A percentile compares a stretch with the other conserved stretches of the same genome.
These are phyloP conservation scores for Cryphonectria radicalis DNA, from an alignment of 2,329 filamentous ascomycete genomes.

Conservation along the genomic window DNA sequence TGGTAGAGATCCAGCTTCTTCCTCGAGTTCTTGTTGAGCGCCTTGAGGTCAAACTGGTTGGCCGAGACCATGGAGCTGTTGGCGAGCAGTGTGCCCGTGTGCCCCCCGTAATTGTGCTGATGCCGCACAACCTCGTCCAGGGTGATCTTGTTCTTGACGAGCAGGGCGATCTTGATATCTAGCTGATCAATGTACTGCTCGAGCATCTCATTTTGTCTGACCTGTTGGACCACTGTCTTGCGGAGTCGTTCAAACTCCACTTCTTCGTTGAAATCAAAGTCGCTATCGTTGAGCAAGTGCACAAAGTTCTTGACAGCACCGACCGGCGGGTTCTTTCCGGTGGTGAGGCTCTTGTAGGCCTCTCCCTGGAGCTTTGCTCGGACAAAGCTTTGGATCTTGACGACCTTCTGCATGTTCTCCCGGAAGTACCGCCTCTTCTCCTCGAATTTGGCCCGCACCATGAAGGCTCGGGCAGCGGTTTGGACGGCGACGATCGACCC, in stretches of 20 bases:
- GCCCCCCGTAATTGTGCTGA: conserved; percentile 93
- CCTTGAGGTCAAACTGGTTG: conserved; percentile 95
- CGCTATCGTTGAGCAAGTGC: conserved; percentile 94
- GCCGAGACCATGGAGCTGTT: conserved; percentile 87
- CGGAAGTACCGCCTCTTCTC: conserved; percentile 89
- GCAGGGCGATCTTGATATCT: conserved; percentile 96
- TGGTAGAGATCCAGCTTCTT: conserved; percentile 97
- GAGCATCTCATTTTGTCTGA: conserved; percentile 93
- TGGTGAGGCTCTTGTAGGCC: conserved; percentile 96
- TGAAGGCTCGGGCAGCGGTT: conserved; percentile 70
- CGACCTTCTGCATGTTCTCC: conserved; percentile 97
- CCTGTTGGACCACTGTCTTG: conserved; percentile 96
- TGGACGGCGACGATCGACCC: conserved; percentile 77
- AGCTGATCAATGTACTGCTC: conserved; percentile 98
- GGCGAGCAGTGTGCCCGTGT: conserved; percentile 80
- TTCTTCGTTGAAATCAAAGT: conserved; percentile 98
- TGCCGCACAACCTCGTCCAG: conserved; percentile 97
- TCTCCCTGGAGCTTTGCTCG: conserved; percentile 94
- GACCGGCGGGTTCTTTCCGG: conserved; percentile 94
- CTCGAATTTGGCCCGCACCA: conserved; percentile 75
- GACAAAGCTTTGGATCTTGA: conserved; percentile 98
- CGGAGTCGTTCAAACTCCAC: conserved; percentile 94
- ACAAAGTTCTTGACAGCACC: conserved; percentile 98
- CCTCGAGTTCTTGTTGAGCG: conserved; percentile 93
- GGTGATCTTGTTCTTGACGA: conserved; percentile 99